Base-by-base conservation (phyloP, 2,329 filamentous ascomycete species). In the Fusarium sp. region DNA sequence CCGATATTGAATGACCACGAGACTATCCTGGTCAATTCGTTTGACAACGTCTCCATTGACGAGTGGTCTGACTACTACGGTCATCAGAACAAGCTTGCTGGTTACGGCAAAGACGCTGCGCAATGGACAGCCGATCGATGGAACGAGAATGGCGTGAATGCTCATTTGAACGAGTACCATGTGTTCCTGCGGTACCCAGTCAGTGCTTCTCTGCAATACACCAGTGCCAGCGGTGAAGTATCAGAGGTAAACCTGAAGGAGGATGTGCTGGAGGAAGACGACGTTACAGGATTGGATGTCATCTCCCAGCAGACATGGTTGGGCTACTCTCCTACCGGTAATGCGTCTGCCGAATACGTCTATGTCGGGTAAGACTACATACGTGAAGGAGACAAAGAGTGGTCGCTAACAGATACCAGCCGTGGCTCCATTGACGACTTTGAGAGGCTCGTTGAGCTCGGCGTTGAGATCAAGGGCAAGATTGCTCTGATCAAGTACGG, bases 401-500 rank as follows among this genome's bases (percentile, higher is more conserved):
- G 1, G 0, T 60, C 7, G 56, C 64, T 74, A 15, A 73, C 40
- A 4, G 1, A 5, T 15, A 3, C 1, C n/a, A 82, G 81, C 0
- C 81, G 93, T 67, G 94, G 94, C 20, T 93, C 92, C 1, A 93
- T 90, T 75, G 83, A 87, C 25, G 94, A 97, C 78, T 97, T 92
- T 70, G 89, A 95, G 68, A 91, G 94, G 60, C 84, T 97, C 11
- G 81, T 90, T 15, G 87, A 90, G 50, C 89, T 92, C 1, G 93
- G 93, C 54, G 85, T 97, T 22, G 89, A 88, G 30, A 82, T 97
- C 11, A 82, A 91, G 74, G 94, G 94, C 50, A 96, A 95, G 83
- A 95, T 97, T 75, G 93, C 93, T 0, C 82, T 97, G 40, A 90
- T 88, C 17, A 93, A 93, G 78, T 97, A 97, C 79, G 94, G 94